Evolutionary conservation across 345 rosid genomes (phyloP).

Genomic region (Aegle marmelos): DNA sequence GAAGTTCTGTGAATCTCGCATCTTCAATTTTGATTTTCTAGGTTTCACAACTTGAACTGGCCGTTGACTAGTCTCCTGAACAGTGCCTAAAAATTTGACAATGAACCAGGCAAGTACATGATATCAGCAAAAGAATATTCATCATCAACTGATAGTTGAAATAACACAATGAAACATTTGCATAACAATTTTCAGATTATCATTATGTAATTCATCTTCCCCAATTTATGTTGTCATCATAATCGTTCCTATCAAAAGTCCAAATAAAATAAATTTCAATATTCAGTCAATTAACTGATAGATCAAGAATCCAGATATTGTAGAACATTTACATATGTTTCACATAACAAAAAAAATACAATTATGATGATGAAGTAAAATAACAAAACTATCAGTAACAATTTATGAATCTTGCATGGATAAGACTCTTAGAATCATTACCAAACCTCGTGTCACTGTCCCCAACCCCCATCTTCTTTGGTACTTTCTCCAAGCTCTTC

Average conservation of each 20-base stretch:
- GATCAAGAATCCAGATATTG: not conserved
- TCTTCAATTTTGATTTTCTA: conserved; percentile 13
- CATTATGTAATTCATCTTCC: not conserved
- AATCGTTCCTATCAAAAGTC: not conserved
- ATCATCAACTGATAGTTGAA: not conserved
- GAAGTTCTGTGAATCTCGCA: conserved; percentile 9
- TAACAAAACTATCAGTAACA: not conserved
- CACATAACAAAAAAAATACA: not conserved
- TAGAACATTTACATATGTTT: not conserved
- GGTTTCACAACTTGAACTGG: conserved; percentile 28
- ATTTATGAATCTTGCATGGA: not conserved
- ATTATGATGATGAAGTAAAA: not conserved
- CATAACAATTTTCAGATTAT: not conserved
- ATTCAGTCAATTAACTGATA: not conserved
- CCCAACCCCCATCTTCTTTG: conserved; percentile 21
- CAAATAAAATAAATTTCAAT: not conserved
- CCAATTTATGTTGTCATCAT: not conserved
- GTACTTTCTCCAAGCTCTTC: conserved; percentile 17
- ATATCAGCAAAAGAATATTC: not conserved
- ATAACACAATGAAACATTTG: not conserved
- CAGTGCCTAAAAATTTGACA: conserved; percentile 42
- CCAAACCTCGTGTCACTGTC: conserved; percentile 31
- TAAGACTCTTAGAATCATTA: conserved; percentile 24
- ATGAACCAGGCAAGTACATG: not conserved
- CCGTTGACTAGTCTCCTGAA: conserved; percentile 29